Conservation (phyloP, 2,329 filamentous ascomycete species). For the Trichoderma cornu-damae region DNA sequence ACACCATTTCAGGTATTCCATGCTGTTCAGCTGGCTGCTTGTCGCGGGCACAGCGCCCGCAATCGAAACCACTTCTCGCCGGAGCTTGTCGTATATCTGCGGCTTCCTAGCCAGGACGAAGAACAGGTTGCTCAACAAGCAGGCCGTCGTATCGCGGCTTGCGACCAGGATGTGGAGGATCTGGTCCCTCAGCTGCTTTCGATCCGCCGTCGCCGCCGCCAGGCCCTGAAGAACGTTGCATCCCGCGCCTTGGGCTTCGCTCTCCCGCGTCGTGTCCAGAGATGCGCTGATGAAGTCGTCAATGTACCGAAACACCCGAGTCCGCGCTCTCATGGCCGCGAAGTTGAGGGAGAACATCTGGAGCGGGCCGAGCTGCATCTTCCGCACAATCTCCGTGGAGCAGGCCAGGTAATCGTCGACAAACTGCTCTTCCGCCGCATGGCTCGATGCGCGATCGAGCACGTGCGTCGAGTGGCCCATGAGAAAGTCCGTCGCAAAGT, state of each 20-base stretch:
- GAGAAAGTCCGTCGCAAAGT: conserved; percentile 49
- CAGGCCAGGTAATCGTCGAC: conserved; percentile 34
- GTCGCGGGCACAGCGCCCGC: conserved; percentile 36
- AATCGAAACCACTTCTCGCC: conserved; percentile 36
- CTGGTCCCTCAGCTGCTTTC: conserved; percentile 37
- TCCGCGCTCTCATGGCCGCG: conserved; percentile 27
- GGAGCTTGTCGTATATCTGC: conserved; percentile 41
- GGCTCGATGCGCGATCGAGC: conserved; percentile 21
- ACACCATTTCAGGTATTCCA: conserved; percentile 52
- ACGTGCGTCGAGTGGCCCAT: conserved; percentile 25
- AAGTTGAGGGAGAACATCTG: conserved; percentile 28
- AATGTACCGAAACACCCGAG: conserved; percentile 36
- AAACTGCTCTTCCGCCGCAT: conserved; percentile 33
- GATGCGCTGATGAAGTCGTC: conserved; percentile 41
- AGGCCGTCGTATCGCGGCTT: conserved; percentile 44
- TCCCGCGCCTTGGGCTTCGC: conserved; percentile 24
- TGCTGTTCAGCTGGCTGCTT: conserved; percentile 45
- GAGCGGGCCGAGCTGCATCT: conserved; percentile 32
- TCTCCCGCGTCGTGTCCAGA: conserved; percentile 21
- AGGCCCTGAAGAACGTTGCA: conserved; percentile 49
- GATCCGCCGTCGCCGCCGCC: conserved; percentile 41
- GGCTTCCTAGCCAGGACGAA: conserved; percentile 39
- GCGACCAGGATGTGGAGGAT: conserved; percentile 42
- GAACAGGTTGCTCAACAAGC: conserved; percentile 41
- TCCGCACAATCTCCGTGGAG: conserved; percentile 31